Percentiles rank a stretch among this genome's conserved stretches.
Conservation (phyloP, 257 asterid species). For the Gentiana macrophylla region DNA sequence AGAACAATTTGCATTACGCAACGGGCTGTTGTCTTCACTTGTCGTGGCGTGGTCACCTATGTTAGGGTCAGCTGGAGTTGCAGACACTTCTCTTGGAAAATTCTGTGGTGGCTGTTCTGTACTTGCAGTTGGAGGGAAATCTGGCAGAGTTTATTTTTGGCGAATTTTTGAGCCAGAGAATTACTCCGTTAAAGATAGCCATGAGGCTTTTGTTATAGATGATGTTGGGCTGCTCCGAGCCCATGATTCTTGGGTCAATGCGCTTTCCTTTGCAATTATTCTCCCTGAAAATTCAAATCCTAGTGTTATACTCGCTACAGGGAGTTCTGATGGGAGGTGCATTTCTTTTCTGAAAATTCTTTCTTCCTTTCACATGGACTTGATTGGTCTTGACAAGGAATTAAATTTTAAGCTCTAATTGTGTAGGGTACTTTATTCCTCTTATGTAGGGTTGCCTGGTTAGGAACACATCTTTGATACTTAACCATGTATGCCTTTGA, state of each 20-base stretch:
- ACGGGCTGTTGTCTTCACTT: constrained; percentile 63
- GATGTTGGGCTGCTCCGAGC: constrained; percentile 59
- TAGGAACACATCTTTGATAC: background rate
- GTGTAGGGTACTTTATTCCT: background rate
- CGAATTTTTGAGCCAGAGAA: constrained; percentile 44
- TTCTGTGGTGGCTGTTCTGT: constrained; percentile 42
- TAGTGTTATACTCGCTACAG: constrained; percentile 53
- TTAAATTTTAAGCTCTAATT: background rate
- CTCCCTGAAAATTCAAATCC: constrained; percentile 34
- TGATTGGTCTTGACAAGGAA: background rate
- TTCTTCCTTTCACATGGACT: background rate
- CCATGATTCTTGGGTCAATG: constrained; percentile 67
- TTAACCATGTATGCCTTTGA: background rate
- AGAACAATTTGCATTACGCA: constrained; percentile 65
- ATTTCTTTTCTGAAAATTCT: constrained; percentile 15
- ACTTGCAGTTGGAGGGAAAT: constrained; percentile 78
- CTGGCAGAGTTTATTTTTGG: constrained; percentile 74
- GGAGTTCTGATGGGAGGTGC: constrained; percentile 83
- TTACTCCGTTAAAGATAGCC: constrained; percentile 39
- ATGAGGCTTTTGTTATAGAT: constrained; percentile 20
- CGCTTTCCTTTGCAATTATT: constrained; percentile 49
- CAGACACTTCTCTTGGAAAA: constrained; percentile 29
- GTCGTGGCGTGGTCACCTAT: constrained; percentile 86
- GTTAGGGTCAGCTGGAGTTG: constrained; percentile 26
- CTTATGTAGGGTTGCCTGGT: background rate